phyloP scores from a whole-genome alignment of 768 basidiomycete genomes.

The Suillus spraguei region DNA sequence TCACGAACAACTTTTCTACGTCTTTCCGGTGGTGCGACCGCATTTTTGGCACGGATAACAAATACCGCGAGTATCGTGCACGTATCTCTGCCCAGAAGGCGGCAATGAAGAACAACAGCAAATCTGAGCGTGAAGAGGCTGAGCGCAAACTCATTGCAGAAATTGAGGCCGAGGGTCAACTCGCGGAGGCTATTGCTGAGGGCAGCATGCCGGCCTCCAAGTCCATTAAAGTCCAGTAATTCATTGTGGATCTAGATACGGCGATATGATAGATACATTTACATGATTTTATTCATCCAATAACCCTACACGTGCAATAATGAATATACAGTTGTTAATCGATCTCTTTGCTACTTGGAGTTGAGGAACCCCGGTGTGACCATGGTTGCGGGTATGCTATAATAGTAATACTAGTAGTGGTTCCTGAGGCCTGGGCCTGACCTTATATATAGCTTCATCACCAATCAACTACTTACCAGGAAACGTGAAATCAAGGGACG shows the following conservation, averaged over 20 bases:
- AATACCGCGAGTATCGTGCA: constrained; percentile 81
- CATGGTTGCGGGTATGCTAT: not conserved
- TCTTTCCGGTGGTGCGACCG: constrained; percentile 95
- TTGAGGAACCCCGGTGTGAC: not conserved
- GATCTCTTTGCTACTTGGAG: not conserved
- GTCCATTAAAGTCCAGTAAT: constrained; percentile 31
- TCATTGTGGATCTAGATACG: not conserved
- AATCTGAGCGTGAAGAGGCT: constrained; percentile 53
- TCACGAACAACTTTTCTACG: constrained; percentile 91
- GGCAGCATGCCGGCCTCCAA: constrained; percentile 27
- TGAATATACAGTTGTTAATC: constrained; percentile 7
- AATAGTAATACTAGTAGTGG: not conserved
- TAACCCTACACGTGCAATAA: constrained; percentile 18
- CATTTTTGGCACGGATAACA: constrained; percentile 87
- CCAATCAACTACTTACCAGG: not conserved
- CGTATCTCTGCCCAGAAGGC: constrained; percentile 65
- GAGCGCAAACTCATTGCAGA: constrained; percentile 68
- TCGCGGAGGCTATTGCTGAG: constrained; percentile 62
- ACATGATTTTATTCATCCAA: constrained; percentile 6
- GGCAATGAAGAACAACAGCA: constrained; percentile 51
- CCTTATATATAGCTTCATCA: not conserved
- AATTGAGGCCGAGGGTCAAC: constrained; percentile 72
- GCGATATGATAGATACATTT: constrained; percentile 6
- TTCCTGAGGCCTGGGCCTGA: too few species aligned
- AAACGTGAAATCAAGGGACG: not conserved